Conservation (phyloP, 2,329 filamentous ascomycete species). For the Diaporthe sp. region DNA sequence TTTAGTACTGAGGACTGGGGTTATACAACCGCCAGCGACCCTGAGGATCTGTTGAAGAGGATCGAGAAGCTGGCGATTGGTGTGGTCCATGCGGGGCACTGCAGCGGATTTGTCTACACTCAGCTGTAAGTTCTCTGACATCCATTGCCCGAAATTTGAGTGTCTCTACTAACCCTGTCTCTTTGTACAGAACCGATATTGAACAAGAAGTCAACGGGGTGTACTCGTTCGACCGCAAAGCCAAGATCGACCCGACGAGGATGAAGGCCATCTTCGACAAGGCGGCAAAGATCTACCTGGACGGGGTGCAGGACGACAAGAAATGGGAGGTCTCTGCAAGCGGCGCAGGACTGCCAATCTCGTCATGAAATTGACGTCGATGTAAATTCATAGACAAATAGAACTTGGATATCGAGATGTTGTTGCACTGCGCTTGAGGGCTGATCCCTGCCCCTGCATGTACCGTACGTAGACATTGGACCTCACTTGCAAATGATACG, state of each 20-base stretch:
- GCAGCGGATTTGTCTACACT: constrained; percentile 76
- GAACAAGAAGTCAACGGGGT: constrained; percentile 79
- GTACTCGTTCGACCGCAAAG: constrained; percentile 72
- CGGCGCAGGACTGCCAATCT: constrained; percentile 9
- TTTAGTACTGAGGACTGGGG: constrained; percentile 72
- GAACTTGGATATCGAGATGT: neutral
- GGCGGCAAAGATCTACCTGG: constrained; percentile 62
- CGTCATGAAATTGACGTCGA: neutral
- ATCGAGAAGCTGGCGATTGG: constrained; percentile 72
- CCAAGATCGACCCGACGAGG: constrained; percentile 70
- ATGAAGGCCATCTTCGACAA: constrained; percentile 72
- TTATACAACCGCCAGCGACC: constrained; percentile 75
- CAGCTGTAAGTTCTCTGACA: constrained; percentile 65
- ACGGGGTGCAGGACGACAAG: constrained; percentile 30
- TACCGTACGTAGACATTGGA: neutral
- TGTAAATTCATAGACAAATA: neutral
- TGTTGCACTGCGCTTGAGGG: neutral
- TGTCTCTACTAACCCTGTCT: constrained; percentile 36
- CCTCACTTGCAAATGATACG: neutral
- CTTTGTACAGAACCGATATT: constrained; percentile 63
- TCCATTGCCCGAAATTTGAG: neutral
- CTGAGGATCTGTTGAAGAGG: constrained; percentile 70
- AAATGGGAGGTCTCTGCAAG: constrained; percentile 23
- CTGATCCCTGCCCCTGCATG: neutral
- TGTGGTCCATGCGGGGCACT: constrained; percentile 68